Evolutionary conservation across 2,329 filamentous ascomycete genomes (phyloP), one percentile per base, ranked within the genome.

Genomic region (Fusarium sp.): DNA sequence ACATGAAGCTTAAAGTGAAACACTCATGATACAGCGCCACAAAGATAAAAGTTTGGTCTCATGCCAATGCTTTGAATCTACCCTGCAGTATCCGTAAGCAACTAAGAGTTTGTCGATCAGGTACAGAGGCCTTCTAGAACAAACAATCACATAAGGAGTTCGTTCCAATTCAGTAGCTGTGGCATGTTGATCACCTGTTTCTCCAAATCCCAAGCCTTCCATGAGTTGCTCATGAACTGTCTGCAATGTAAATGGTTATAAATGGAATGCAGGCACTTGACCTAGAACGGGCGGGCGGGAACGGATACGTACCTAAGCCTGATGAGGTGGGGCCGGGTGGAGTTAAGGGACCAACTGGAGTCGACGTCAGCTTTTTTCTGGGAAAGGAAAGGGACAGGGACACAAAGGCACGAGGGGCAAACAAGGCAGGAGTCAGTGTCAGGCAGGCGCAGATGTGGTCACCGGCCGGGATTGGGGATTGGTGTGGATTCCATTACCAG

Each of bases 291-390:
- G 24, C 18, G 20, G 47, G 29, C 23, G 48, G 61, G 43, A 46
- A 29, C 39, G 37, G 39, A 28, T 66, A 67, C 52, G 57, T 67
- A 66, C 50, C 41, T 60, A 61, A 48, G 61, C 54, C 62, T 54
- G 53, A 50, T 52, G 3, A n/a, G 18, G 37, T 43, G 66, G 66
- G 39, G 12, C 21, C 31, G 26, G 6, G 31, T 47, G 59, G 71
- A 7, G 75, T 76, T 29, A 66, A 60, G 53, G 55, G 63, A 68
- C 63, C 50, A 68, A 47, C 28, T 26, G 29, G 54, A n/a, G 31
- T 41, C 68, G 48, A 70, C 48, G 68, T 70, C 68, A 70, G 64
- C 47, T 44, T 57, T 57, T 55, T 56, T 10, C 47, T 9, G 26
- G 24, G 21, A 23, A 52, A 35, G 26, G 28, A 26, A 35, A 39